Evolutionary conservation across 768 basidiomycete species (phyloP).

Genomic region (Lanmaoa pseudosensibilis): DNA sequence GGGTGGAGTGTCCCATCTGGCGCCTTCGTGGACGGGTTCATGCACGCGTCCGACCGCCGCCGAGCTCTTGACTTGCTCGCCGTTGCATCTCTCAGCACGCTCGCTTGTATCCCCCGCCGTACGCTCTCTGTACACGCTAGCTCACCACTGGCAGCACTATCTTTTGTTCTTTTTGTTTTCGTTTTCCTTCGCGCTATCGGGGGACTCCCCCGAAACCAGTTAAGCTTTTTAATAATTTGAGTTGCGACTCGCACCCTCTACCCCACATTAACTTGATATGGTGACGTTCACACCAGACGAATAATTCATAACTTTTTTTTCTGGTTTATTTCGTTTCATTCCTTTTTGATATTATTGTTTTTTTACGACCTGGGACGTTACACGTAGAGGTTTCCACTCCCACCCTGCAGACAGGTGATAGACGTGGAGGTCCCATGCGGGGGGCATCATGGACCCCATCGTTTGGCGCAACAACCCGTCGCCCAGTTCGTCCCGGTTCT

Average conservation of each 20-base stretch:
- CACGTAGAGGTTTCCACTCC: neutral
- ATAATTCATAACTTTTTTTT: neutral
- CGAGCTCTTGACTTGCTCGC: neutral
- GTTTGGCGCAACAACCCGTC: slow-evolving; percentile 6
- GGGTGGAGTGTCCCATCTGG: slow-evolving; percentile 39
- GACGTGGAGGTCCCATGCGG: neutral
- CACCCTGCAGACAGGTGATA: neutral
- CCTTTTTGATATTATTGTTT: neutral
- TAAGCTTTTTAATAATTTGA: slow-evolving; percentile 30
- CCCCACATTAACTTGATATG: slow-evolving; percentile 17
- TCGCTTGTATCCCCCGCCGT: no score
- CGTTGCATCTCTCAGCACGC: neutral
- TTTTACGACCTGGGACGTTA: neutral
- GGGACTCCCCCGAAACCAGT: slow-evolving; percentile 2
- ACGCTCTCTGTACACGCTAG: no score
- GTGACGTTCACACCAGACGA: neutral
- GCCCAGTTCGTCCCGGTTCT: slow-evolving; percentile 8
- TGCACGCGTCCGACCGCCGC: neutral
- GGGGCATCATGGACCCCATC: neutral
- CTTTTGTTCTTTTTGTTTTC: neutral
- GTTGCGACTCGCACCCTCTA: slow-evolving; percentile 17
- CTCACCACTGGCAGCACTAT: neutral
- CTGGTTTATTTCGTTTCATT: neutral
- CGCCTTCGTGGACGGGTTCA: slow-evolving; percentile 9
- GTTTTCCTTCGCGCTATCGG: neutral